phyloP scores from a whole-genome alignment of 305 asterid genomes.

The Solanum hybrid region DNA sequence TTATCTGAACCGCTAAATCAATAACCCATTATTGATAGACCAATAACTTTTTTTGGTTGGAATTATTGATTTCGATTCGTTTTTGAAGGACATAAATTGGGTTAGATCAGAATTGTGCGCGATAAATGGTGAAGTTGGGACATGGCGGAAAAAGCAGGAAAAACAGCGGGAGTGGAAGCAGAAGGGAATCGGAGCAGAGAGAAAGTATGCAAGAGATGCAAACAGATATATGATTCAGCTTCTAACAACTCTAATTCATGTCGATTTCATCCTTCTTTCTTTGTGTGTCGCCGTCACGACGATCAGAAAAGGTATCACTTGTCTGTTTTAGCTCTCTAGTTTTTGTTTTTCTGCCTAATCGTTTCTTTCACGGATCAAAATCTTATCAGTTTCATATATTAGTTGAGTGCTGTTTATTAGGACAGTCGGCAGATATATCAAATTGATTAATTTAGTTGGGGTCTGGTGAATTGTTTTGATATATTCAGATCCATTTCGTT shows the following conservation, averaged over 20 bases:
- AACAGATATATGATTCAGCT: constrained; percentile 28
- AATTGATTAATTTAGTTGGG: not conserved
- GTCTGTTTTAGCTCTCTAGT: not conserved
- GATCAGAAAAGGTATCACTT: constrained; percentile 68
- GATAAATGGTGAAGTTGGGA: not conserved
- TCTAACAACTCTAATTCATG: constrained; percentile 55
- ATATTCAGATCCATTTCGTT: not conserved
- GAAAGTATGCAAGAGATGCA: constrained; percentile 67
- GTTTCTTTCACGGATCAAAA: not conserved
- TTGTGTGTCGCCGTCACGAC: constrained; percentile 94
- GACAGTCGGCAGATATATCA: not conserved
- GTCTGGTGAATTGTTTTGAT: not conserved
- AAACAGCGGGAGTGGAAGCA: not conserved
- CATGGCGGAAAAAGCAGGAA: constrained; percentile 8
- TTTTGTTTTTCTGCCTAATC: not conserved
- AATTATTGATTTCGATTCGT: fast-evolving
- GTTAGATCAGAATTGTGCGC: not conserved
- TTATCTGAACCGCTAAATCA: too few species aligned
- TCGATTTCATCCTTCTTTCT: constrained; percentile 80
- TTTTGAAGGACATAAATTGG: not conserved
- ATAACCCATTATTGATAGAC: too few species aligned
- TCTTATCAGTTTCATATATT: not conserved
- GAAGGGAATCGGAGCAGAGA: not conserved
- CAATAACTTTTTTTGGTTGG: too few species aligned
- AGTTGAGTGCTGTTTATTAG: not conserved